phyloP scores from a whole-genome alignment of 768 basidiomycete species.

The Lactarius akahatsu region DNA sequence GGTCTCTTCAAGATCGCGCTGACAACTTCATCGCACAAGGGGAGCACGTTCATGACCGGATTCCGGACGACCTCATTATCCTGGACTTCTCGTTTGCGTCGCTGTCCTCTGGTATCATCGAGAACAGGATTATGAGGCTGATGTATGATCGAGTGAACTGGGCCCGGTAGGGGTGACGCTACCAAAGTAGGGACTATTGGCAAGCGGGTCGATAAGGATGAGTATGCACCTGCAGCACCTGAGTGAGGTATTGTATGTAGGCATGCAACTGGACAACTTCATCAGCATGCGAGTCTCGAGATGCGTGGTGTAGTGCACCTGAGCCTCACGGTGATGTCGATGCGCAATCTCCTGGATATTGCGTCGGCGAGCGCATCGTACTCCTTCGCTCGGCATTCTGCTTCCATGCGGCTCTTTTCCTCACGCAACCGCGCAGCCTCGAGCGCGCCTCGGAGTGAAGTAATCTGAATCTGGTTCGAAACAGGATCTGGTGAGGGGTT shows the following conservation, averaged over 20 bases:
- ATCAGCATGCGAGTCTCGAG: background rate
- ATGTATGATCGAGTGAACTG: background rate
- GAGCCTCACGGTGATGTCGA: constrained; percentile 12
- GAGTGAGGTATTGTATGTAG: constrained; percentile 21
- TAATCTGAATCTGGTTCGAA: constrained; percentile 23
- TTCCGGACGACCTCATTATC: background rate
- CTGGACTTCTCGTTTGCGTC: constrained; percentile 7
- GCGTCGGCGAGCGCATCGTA: constrained; percentile 12
- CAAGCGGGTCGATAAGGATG: background rate
- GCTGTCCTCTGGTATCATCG: constrained; percentile 9
- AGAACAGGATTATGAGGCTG: constrained; percentile 2
- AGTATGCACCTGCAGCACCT: constrained; percentile 1
- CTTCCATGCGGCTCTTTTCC: constrained; percentile 22
- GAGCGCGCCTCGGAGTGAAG: constrained; percentile 26
- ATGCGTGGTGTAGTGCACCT: constrained; percentile 8
- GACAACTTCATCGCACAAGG: constrained; percentile 17
- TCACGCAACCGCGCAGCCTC: constrained; percentile 29
- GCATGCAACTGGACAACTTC: constrained; percentile 3
- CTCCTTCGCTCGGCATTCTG: constrained; percentile 20
- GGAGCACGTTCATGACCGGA: background rate
- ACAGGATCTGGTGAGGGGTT: constrained; percentile 12
- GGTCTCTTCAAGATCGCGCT: constrained; percentile 21
- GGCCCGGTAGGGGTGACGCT: constrained; percentile 4
- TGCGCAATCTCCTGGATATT: constrained; percentile 12
- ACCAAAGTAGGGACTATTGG: constrained; percentile 1